phyloP scores from a whole-genome alignment of 495 filamentous ascomycete genomes.

The Evansstolkia leycettana region DNA sequence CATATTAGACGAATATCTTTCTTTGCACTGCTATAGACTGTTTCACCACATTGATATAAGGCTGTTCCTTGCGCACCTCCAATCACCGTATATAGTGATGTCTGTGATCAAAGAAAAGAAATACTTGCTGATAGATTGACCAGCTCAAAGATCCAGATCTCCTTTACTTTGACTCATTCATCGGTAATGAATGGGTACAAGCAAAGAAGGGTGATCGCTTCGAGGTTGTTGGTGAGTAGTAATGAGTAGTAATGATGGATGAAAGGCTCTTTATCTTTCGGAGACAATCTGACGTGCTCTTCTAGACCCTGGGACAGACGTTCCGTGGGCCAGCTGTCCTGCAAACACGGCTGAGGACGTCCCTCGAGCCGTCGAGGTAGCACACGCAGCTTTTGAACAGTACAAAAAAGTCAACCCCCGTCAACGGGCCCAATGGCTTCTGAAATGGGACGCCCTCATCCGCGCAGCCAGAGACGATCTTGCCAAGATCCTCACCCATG shows the following conservation, averaged over 20 bases:
- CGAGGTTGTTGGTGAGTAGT: slow-evolving; percentile 45
- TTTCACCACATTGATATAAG: too few relatives aligned
- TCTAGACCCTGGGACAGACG: slow-evolving; percentile 51
- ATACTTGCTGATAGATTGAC: background rate
- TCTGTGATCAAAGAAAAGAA: too few relatives aligned
- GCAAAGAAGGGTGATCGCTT: slow-evolving; percentile 52
- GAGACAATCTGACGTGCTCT: slow-evolving; percentile 15
- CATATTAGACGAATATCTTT: too few relatives aligned
- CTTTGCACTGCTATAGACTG: too few relatives aligned
- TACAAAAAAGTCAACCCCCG: slow-evolving; percentile 50
- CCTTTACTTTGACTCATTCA: slow-evolving; percentile 46
- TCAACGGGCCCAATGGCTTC: slow-evolving; percentile 46
- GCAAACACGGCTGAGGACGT: slow-evolving; percentile 49
- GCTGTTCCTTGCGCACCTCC: too few relatives aligned
- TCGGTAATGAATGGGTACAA: slow-evolving; percentile 50
- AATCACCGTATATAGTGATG: too few relatives aligned
- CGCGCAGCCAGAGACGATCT: slow-evolving; percentile 39
- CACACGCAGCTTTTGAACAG: slow-evolving; percentile 47
- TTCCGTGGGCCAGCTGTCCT: slow-evolving; percentile 52
- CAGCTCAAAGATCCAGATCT: slow-evolving; percentile 47
- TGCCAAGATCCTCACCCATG: slow-evolving; percentile 46
- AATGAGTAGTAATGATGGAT: slow-evolving; percentile 46
- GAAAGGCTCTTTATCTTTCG: slow-evolving; percentile 55
- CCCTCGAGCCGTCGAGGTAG: slow-evolving; percentile 42
- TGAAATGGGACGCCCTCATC: slow-evolving; percentile 46